Evolutionary conservation across 2,329 filamentous ascomycete species (phyloP).

Genomic region (Cladobotryum mycophilum): DNA sequence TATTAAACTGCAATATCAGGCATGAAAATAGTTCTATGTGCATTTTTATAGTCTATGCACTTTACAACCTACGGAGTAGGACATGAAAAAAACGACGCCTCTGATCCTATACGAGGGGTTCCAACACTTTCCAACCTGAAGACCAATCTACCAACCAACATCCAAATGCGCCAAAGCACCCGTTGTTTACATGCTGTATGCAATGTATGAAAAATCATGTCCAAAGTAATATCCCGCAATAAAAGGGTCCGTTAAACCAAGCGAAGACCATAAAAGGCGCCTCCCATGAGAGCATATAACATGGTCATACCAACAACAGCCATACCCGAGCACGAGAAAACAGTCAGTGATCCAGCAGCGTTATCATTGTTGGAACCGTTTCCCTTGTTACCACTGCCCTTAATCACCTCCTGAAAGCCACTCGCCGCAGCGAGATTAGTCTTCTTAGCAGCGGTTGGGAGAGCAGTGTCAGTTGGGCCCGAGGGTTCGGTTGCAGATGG

Average conservation of each 20-base stretch:
- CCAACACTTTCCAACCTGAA: not conserved
- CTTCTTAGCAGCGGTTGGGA: slow-evolving; percentile 14
- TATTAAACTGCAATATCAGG: too few species aligned
- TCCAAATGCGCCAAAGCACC: not conserved
- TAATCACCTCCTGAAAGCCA: slow-evolving; percentile 22
- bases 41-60: slow-evolving; percentile 7
- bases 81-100: not conserved
- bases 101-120: not conserved
- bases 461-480: slow-evolving; percentile 29
- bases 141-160: not conserved
- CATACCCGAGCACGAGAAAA: slow-evolving; percentile 13
- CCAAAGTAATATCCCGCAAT: too few species aligned
- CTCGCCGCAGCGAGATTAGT: slow-evolving; percentile 23
- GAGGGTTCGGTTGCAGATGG: slow-evolving; percentile 43
- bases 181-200: too few species aligned
- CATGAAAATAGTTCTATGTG: slow-evolving; percentile 1
- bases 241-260: too few species aligned
- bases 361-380: slow-evolving; percentile 3
- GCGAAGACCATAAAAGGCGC: slow-evolving; percentile 8
- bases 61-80: not conserved
- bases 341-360: slow-evolving; percentile 13
- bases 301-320: slow-evolving; percentile 15
- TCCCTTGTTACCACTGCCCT: too few species aligned
- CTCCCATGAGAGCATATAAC: slow-evolving; percentile 16
- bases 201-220: too few species aligned